Base-by-base conservation (phyloP, 2,329 filamentous ascomycete genomes). In the Hypoxylon sp. region DNA sequence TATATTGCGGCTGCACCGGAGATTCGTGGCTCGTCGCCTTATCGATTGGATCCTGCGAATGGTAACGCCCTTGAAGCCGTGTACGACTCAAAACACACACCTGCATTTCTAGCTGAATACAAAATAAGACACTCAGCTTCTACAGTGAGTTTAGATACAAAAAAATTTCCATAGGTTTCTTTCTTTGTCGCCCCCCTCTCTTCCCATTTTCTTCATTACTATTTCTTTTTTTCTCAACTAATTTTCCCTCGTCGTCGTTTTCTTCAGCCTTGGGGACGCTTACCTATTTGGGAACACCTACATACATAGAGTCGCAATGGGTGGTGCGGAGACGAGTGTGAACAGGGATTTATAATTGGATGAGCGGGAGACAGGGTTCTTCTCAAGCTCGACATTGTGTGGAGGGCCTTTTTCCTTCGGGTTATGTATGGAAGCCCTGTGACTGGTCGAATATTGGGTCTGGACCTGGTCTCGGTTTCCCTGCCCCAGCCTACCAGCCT, bases 1-100 rank as follows among this genome's bases (percentile, higher is more conserved):
- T 53, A 60, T 62, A 66, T 68, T 68, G 66, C 66, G 66, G 66
- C 66, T 68, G 63, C 46, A 29, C 59, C 66, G 66, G 66, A 68
- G 46, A 39, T 66, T 65, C 55, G 53, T 34, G 55, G 37, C 55
- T 41, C 14, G 14, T 52, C 34, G 23, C 54, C 51, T 66, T 68
- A 66, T 68, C 66, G 63, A 66, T 66, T 65, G 37, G 37, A 41
- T 41, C 16, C 37, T 41, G 37, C 37, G 37, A 43, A 43, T 43
- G 39, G 19, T 5, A 21, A 21, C 30, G 5, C n/a, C n/a, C n/a
- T n/a, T n/a, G n/a, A n/a, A n/a, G n/a, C n/a, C n/a, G n/a, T 32
- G 29, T 29, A n/a, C 47, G 30, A 51, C 47, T 51, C 47, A 51
- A 32, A 37, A 47, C 14, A 16, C 43, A 25, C 43, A 47, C 43